These are phyloP conservation scores for Coniella lustricola DNA, from an alignment of 2,329 filamentous ascomycete species.

Conservation along the genomic window DNA sequence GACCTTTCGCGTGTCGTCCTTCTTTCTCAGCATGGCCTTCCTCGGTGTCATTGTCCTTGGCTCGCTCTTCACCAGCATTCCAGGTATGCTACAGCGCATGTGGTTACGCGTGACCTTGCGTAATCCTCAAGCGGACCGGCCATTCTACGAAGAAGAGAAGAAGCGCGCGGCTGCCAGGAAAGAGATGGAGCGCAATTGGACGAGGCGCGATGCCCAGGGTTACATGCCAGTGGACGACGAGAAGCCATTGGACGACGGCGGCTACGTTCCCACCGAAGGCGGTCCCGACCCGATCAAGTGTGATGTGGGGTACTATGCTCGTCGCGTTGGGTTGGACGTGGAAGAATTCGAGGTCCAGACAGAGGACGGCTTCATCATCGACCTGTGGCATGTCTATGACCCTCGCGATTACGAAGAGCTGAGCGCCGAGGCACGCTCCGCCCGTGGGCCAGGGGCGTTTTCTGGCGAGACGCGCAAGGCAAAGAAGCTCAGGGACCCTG, in stretches of 20 bases:
- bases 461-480: slow-evolving; percentile 25
- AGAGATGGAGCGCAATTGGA: slow-evolving; percentile 58
- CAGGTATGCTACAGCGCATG: slow-evolving; percentile 39
- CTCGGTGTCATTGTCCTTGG: slow-evolving; percentile 69
- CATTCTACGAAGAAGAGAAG: slow-evolving; percentile 68
- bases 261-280: slow-evolving; percentile 71
- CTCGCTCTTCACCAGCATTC: slow-evolving; percentile 61
- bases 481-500: slow-evolving; percentile 27
- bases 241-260: slow-evolving; percentile 35
- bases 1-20: slow-evolving; percentile 60
- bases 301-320: slow-evolving; percentile 79
- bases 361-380: slow-evolving; percentile 87
- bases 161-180: slow-evolving; percentile 49
- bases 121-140: slow-evolving; percentile 53
- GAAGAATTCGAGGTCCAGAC: slow-evolving; percentile 82
- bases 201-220: slow-evolving; percentile 32
- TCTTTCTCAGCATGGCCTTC: slow-evolving; percentile 71
- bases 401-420: slow-evolving; percentile 62
- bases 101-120: slow-evolving; percentile 50
- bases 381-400: slow-evolving; percentile 84
- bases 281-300: slow-evolving; percentile 72
- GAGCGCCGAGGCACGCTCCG: slow-evolving; percentile 39
- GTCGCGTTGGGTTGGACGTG: slow-evolving; percentile 77
- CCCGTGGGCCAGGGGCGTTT: slow-evolving; percentile 59
- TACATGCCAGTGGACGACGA: slow-evolving; percentile 34